These are phyloP conservation scores for Trichoderma asperellum DNA, from an alignment of 2,329 filamentous ascomycete species.

Conservation along the genomic window DNA sequence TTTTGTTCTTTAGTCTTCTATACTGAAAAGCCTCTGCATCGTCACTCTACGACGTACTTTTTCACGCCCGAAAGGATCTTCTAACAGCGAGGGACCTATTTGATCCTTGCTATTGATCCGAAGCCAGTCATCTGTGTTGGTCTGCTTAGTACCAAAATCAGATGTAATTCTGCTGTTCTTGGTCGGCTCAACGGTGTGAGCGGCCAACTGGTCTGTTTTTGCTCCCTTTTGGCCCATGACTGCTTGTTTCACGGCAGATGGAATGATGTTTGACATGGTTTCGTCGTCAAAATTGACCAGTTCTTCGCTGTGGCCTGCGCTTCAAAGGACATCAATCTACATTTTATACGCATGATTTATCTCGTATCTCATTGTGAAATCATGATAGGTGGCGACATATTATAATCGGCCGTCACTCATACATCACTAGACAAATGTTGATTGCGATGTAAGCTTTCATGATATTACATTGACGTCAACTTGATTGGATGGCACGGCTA, in stretches of 20 bases:
- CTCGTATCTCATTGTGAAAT: not conserved
- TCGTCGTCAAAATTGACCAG: not conserved
- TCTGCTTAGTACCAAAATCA: constrained; percentile 75
- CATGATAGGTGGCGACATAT: not conserved
- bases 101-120: constrained; percentile 64
- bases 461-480: constrained; percentile 26
- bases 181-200: constrained; percentile 61
- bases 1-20: not conserved
- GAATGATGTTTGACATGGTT: constrained; percentile 25
- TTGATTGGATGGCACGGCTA: not conserved
- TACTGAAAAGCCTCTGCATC: not conserved
- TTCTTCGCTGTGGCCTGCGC: not conserved
- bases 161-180: constrained; percentile 68
- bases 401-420: constrained; percentile 1
- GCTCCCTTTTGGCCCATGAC: constrained; percentile 46
- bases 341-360: too few species aligned
- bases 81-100: constrained; percentile 69
- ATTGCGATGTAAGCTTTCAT: not conserved
- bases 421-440: not conserved
- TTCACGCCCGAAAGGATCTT: constrained; percentile 73
- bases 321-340: not conserved
- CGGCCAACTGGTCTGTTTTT: constrained; percentile 66
- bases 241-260: constrained; percentile 26
- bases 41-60: constrained; percentile 55
- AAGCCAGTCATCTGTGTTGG: constrained; percentile 78